Evolutionary conservation across 208 protist species (phyloP).

Genomic region (Leishmania lainsoni): DNA sequence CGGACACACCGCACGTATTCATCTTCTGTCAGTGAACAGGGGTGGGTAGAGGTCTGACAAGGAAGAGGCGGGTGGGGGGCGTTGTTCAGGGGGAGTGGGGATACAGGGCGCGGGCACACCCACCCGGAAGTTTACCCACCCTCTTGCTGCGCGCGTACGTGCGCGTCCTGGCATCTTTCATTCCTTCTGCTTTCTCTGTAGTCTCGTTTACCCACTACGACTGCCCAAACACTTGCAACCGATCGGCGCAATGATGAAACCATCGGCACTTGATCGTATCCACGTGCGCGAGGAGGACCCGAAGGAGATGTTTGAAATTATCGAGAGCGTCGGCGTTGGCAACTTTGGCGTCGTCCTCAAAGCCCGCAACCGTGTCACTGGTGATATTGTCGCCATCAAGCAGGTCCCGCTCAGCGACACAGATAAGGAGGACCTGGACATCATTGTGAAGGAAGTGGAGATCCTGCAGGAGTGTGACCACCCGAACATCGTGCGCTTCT

Average conservation of each 20-base stretch:
- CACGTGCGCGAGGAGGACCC: constrained; percentile 73
- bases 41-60: background rate
- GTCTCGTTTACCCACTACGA: background rate
- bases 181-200: background rate
- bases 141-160: background rate
- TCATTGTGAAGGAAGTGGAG: constrained; percentile 82
- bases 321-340: constrained; percentile 89
- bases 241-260: constrained; percentile 24
- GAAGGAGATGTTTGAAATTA: constrained; percentile 78
- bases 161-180: background rate
- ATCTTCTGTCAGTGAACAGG: background rate
- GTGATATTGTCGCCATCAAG: constrained; percentile 89
- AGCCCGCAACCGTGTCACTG: constrained; percentile 78
- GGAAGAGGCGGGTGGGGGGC: background rate
- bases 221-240: too few species aligned
- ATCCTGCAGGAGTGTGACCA: constrained; percentile 86
- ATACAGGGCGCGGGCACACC: too few species aligned
- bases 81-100: background rate
- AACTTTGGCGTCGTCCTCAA: constrained; percentile 98
- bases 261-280: constrained; percentile 55
- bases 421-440: constrained; percentile 67
- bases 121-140: background rate
- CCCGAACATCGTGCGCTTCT: constrained; percentile 90
- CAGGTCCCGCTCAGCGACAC: constrained; percentile 84
- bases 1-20: background rate